Evolutionary conservation across 345 rosid genomes (phyloP), one percentile per base, ranked within the genome.

Genomic region (Dipteronia dyeriana): DNA sequence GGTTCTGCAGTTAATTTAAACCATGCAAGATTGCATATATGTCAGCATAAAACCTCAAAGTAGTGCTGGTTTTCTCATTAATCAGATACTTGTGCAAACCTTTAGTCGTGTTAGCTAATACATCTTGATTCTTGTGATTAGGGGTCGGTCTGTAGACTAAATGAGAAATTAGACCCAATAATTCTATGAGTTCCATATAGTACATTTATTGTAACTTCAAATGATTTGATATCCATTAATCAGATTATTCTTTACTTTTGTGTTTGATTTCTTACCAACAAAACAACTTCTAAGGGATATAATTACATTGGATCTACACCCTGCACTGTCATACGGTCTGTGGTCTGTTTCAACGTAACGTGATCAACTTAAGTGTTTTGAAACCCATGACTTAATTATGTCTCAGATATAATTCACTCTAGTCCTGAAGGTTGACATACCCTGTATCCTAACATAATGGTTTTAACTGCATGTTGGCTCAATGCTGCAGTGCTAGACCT

Each of bases 401-500:
- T 14, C 29, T 8, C 19, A 9, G 11, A 20, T 34, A 34, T 34
- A 34, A 34, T 34, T 34, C 38, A 34, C 6, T 4, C 38, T 34
- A 34, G 38, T 34, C 34, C 38, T 20, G 20, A 38, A 39, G 41
- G 11, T 14, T 53, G 10, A 20, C 49, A 12, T 41, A 41, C 56
- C 23, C 9, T 38, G 17, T 38, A 20, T 2, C 34, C 54, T 22
- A 57, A 3, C 20, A 39, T 22, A 41, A n/a, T 38, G 62, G 6
- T 59, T 57, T 59, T 73, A 31, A 56, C 25, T 29, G 51, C 19
- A 60, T 13, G 1, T 43, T 45, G 26, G 63, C 62, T 59, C 63
- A 59, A 59, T 59, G 26, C 63, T 59, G 62, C 59, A 2, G 25
- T 73, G 54, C 39, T 14, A 39, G 67, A 56, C 75, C 51, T 34